A percentile compares a stretch with the other conserved stretches of the same genome.
phyloP scores from a whole-genome alignment of 345 rosid species.

The Salix caprea region DNA sequence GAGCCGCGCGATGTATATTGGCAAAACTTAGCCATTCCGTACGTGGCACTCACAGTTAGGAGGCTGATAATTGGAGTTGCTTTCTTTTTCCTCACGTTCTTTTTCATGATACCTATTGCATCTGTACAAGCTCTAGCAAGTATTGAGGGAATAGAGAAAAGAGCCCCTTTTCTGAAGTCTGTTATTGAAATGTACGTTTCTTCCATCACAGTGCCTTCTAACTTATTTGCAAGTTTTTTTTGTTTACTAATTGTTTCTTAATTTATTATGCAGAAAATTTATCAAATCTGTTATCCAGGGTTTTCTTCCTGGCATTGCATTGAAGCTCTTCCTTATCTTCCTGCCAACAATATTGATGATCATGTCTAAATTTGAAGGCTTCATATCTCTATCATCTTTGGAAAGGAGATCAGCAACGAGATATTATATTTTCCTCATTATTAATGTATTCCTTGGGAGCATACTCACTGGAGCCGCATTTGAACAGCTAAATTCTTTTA shows the following conservation, averaged over 20 bases:
- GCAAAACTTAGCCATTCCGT: conserved; percentile 84
- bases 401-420: conserved; percentile 88
- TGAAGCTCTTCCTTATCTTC: conserved; percentile 96
- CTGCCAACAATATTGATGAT: conserved; percentile 88
- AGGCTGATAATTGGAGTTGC: conserved; percentile 68
- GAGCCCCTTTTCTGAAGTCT: conserved; percentile 54
- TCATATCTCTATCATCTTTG: conserved; percentile 58
- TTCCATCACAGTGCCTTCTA: background rate
- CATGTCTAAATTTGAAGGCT: conserved; percentile 97
- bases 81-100: conserved; percentile 92
- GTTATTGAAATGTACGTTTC: conserved; percentile 62
- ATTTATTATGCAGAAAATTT: conserved; percentile 40
- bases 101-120: conserved; percentile 90
- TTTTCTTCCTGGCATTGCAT: conserved; percentile 72
- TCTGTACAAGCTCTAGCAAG: conserved; percentile 90
- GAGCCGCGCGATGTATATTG: conserved; percentile 95
- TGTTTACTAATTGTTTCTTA: background rate
- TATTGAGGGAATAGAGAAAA: conserved; percentile 73
- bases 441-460: conserved; percentile 76
- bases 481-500: conserved; percentile 64
- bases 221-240: background rate
- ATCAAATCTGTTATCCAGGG: conserved; percentile 76
- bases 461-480: conserved; percentile 71
- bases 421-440: conserved; percentile 74
- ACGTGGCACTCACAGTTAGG: conserved; percentile 61